A percentile compares a stretch with the other conserved stretches of the same genome.
Conservation (phyloP, 495 filamentous ascomycete genomes). For the Penicillium malachiteum region DNA sequence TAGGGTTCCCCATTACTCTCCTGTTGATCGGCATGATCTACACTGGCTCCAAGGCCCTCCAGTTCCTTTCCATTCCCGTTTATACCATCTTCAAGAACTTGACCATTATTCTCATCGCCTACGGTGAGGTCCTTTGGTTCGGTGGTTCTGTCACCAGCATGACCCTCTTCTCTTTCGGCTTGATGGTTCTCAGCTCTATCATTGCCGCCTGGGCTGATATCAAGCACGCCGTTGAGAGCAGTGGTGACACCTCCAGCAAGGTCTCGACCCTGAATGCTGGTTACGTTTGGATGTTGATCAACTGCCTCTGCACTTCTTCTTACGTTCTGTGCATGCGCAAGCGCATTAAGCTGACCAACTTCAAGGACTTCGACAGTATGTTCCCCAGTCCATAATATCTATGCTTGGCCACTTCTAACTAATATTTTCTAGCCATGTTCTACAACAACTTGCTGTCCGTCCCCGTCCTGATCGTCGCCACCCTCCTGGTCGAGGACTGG, state of each 20-base stretch:
- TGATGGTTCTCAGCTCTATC: conserved; percentile 95
- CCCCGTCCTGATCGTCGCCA: conserved; percentile 81
- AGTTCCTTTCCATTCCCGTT: conserved; percentile 94
- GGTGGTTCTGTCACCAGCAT: conserved; percentile 87
- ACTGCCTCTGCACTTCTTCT: conserved; percentile 91
- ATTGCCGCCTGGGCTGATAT: conserved; percentile 99
- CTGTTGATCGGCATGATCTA: conserved; percentile 99
- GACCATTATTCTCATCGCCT: conserved; percentile 98
- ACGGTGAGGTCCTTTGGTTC: conserved; percentile 99
- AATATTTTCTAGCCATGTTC: conserved; percentile 76
- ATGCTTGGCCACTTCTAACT: background rate
- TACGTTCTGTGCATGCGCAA: conserved; percentile 96
- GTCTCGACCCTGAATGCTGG: conserved; percentile 92
- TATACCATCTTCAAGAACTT: conserved; percentile 99
- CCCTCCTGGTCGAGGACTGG: conserved; percentile 89
- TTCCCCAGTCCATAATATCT: conserved; percentile 15
- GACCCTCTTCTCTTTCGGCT: conserved; percentile 90
- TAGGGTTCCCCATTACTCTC: conserved; percentile 97
- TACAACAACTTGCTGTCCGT: conserved; percentile 99
- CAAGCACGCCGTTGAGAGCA: conserved; percentile 70
- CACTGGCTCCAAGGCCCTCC: conserved; percentile 92
- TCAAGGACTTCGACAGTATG: conserved; percentile 99
- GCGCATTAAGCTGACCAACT: conserved; percentile 98
- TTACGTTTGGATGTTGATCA: conserved; percentile 97
- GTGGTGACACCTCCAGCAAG: conserved; percentile 63